These are phyloP conservation scores for Aspergillus ruber DNA, from an alignment of 2,329 filamentous ascomycete genomes.

Conservation along the genomic window DNA sequence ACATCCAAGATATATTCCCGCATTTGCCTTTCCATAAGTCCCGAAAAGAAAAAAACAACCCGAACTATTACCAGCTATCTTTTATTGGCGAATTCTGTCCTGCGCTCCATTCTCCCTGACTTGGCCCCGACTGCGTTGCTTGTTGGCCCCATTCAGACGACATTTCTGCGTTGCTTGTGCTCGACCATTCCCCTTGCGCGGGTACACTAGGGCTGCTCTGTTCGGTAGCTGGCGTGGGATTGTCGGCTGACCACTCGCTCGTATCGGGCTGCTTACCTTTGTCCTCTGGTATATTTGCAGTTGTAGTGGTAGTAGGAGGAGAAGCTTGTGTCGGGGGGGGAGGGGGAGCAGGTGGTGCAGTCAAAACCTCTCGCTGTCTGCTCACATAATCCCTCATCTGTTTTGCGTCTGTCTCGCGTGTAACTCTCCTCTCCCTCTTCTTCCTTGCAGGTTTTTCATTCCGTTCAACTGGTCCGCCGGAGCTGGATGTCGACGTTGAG, in stretches of 20 bases:
- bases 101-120: background rate
- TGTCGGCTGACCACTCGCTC: background rate
- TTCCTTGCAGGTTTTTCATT: too few species aligned
- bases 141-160: background rate
- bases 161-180: background rate
- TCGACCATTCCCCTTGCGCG: background rate
- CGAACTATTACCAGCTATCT: too few species aligned
- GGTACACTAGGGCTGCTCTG: background rate
- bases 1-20: too few species aligned
- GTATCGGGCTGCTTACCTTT: background rate
- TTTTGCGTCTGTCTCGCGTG: too few species aligned
- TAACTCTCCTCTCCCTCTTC: too few species aligned
- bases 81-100: background rate
- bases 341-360: background rate
- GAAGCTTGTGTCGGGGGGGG: background rate
- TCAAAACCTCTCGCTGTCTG: too few species aligned
- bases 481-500: too few species aligned
- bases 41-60: too few species aligned
- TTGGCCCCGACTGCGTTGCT: background rate
- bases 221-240: background rate
- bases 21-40: too few species aligned
- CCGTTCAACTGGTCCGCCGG: too few species aligned
- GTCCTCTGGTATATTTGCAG: background rate
- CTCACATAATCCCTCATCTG: too few species aligned
- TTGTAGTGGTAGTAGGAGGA: background rate